phyloP scores from a whole-genome alignment of 148 eudicot genomes.

The Rhododendron ferrugineum region DNA sequence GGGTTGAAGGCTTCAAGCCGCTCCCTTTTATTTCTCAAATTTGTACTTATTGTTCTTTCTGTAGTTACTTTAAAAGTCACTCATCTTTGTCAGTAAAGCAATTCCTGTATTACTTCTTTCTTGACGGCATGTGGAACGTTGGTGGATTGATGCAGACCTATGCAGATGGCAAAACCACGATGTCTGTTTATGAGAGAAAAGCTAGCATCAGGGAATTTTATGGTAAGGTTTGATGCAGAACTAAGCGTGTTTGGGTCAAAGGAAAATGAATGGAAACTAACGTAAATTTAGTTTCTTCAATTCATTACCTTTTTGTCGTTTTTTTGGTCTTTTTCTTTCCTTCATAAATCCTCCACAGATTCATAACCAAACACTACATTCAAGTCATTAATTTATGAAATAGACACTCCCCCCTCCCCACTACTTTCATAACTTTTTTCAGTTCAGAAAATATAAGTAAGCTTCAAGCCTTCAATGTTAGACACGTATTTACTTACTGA shows the following conservation, averaged over 20 bases:
- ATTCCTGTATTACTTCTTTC: slow-evolving; percentile 7
- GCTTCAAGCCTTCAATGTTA: background rate
- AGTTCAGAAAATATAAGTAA: background rate
- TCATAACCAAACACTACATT: background rate
- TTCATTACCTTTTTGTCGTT: background rate
- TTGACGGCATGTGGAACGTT: background rate
- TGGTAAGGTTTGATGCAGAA: slow-evolving; percentile 22
- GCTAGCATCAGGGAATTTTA: slow-evolving; percentile 65
- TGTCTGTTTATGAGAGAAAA: slow-evolving; percentile 60
- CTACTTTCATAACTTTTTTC: background rate
- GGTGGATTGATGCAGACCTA: slow-evolving; percentile 39
- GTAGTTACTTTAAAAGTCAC: background rate
- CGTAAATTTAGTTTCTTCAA: background rate
- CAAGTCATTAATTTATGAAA: background rate
- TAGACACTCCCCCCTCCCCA: background rate
- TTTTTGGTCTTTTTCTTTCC: background rate
- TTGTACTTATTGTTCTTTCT: background rate
- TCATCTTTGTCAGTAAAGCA: background rate
- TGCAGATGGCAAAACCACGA: slow-evolving; percentile 59
- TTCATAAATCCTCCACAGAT: background rate
- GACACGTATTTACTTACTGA: background rate
- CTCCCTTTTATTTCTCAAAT: background rate
- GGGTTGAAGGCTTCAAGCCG: background rate
- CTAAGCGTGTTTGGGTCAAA: background rate
- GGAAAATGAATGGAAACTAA: background rate